Base-by-base conservation (phyloP, 2,329 filamentous ascomycete species). In the Ascochyta fabae region DNA sequence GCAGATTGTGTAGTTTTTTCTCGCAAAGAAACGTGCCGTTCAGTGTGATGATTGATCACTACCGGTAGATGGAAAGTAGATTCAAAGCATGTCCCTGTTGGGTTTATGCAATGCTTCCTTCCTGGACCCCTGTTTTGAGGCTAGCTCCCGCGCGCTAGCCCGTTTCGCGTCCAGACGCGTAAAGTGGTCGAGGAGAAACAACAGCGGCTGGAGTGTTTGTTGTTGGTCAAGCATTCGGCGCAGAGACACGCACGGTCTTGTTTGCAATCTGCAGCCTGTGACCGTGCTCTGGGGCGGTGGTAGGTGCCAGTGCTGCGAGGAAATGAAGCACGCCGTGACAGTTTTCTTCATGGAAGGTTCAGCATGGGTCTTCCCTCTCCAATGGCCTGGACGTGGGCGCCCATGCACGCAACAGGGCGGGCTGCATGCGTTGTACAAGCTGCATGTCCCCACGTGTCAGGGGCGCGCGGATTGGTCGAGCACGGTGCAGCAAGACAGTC, bases 1-100 rank as follows among this genome's bases (percentile, higher is more conserved):
- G 64, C 49, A 60, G 33, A 71, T 57, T 23, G 71, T 75, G 8
- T 74, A 51, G 62, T 5, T 12, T 15, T 15, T 12, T 1, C 15
- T 16, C 16, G 12, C 9, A 29, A 7, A 47, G 3, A 29, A 2
- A 36, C 43, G 33, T 23, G 5, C 12, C 22, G 22, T 23, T 8
- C 15, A 26, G 24, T 3, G 5, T 48, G 19, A 16, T 16, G 16
- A 16, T 16, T 16, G 16, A 19, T 3, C 19, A 19, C 19, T 19
- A 19, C 19, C 19, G 19, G 19, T 19, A 19, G 19, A 19, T 19
- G 19, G 19, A 19, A 19, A 19, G 19, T 19, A 19, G 19, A 19
- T 19, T 19, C 19, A 3, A 19, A 19, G 19, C 19, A 19, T 19
- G 19, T 19, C 19, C 19, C 3, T 19, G 19, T 19, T 19, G 19